Conservation (phyloP, 352 stramenopile genomes). For the Halophytophthora polymorphica region DNA sequence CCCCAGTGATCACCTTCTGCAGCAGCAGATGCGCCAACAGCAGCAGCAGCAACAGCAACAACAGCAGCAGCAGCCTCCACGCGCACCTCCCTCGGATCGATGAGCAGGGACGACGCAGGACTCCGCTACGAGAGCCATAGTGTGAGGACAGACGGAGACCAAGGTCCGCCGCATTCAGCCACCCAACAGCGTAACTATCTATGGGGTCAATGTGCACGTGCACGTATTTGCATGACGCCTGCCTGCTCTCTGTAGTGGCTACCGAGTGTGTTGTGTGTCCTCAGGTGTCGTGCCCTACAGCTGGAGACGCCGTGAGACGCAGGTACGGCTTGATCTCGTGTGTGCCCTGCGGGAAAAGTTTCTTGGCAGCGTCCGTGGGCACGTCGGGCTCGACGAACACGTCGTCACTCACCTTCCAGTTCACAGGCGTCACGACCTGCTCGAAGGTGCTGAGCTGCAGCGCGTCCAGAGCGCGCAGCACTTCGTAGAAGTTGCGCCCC, state of each 20-base stretch:
- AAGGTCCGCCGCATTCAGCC: not conserved
- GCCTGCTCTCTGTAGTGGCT: slow-evolving; percentile 3
- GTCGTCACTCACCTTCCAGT: slow-evolving; percentile 86
- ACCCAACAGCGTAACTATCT: slow-evolving; percentile 23
- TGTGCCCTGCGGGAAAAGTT: slow-evolving; percentile 76
- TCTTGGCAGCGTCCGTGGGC: slow-evolving; percentile 57
- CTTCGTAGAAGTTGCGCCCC: slow-evolving; percentile 80
- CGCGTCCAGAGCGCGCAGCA: slow-evolving; percentile 66
- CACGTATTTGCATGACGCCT: slow-evolving; percentile 15
- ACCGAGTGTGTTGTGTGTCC: slow-evolving; percentile 4
- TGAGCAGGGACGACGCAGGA: slow-evolving; percentile 2
- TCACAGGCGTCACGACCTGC: slow-evolving; percentile 75
- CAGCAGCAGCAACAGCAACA: slow-evolving; percentile 17
- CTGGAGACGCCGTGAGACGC: slow-evolving; percentile 67
- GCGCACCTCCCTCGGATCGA: slow-evolving; percentile 22
- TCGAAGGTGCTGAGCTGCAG: slow-evolving; percentile 72
- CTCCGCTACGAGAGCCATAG: slow-evolving; percentile 10
- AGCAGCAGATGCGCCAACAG: slow-evolving; percentile 28
- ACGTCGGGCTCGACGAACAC: slow-evolving; percentile 81
- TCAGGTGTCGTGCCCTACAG: slow-evolving; percentile 54
- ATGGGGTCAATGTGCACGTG: slow-evolving; percentile 28
- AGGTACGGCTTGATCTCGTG: slow-evolving; percentile 83
- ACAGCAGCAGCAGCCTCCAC: slow-evolving; percentile 21
- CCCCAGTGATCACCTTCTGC: slow-evolving; percentile 28
- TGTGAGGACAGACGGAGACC: slow-evolving; percentile 4